Conservation (phyloP, 371 early-diverging fungal genomes). For the Syncephalastrum contaminatum region DNA sequence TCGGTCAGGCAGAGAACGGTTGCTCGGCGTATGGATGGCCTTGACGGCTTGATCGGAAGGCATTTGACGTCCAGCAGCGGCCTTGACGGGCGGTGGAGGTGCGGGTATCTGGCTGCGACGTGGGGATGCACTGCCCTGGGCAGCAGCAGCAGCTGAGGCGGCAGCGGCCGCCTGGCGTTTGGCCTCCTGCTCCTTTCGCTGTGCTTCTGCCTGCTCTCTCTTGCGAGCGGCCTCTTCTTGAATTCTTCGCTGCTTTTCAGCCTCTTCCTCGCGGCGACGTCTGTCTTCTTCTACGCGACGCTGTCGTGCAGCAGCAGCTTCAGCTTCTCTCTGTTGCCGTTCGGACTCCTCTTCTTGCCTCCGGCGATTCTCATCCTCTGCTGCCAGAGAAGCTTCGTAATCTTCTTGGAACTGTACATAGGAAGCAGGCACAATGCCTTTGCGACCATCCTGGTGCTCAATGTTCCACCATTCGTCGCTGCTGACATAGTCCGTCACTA, state of each 20-base stretch:
- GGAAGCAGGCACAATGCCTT: constrained; percentile 57
- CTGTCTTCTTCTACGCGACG: constrained; percentile 28
- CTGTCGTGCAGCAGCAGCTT: constrained; percentile 25
- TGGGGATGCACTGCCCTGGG: constrained; percentile 17
- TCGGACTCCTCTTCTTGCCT: constrained; percentile 30
- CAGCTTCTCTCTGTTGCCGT: constrained; percentile 26
- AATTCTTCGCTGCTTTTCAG: constrained; percentile 36
- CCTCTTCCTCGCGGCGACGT: constrained; percentile 27
- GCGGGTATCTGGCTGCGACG: constrained; percentile 32
- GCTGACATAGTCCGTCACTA: constrained; percentile 74
- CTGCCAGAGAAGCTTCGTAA: constrained; percentile 29
- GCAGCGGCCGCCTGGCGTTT: constrained; percentile 16
- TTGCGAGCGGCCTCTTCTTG: constrained; percentile 33
- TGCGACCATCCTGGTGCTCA: constrained; percentile 42
- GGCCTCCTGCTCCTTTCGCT: constrained; percentile 7
- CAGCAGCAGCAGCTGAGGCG: constrained; percentile 15
- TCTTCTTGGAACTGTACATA: constrained; percentile 54
- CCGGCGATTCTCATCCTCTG: constrained; percentile 27
- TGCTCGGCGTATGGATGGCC: constrained; percentile 21
- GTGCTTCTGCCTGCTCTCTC: constrained; percentile 7
- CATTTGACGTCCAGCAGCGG: constrained; percentile 13
- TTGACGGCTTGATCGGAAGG: constrained; percentile 24
- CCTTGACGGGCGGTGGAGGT: constrained; percentile 17
- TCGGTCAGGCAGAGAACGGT: constrained; percentile 24
- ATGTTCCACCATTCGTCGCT: constrained; percentile 78